Conservation (phyloP, 176 grass and related monocot species). For the Phoenix roebelenii region DNA sequence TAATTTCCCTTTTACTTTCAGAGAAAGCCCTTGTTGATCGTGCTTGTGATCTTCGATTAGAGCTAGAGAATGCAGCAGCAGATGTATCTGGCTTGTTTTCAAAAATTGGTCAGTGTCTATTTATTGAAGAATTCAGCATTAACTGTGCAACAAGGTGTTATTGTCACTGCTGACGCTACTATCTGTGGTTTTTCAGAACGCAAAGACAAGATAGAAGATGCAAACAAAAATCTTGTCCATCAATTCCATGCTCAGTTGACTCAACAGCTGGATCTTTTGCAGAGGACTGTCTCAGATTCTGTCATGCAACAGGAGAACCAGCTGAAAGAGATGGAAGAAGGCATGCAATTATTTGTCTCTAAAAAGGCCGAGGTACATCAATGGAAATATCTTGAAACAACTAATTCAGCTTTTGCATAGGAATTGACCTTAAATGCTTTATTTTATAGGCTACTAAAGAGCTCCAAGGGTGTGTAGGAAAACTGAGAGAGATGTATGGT, state of each 20-base stretch:
- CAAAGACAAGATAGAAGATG: slow-evolving; percentile 60
- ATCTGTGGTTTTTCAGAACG: slow-evolving; percentile 44
- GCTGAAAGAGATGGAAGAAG: slow-evolving; percentile 52
- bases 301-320: slow-evolving; percentile 60
- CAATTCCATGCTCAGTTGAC: slow-evolving; percentile 50
- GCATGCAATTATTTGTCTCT: slow-evolving; percentile 49
- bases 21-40: slow-evolving; percentile 56
- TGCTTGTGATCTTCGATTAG: slow-evolving; percentile 44
- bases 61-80: slow-evolving; percentile 47
- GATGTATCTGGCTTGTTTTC: slow-evolving; percentile 75
- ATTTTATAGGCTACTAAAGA: slow-evolving; percentile 34
- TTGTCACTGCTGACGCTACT: not conserved
- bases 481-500: slow-evolving; percentile 39
- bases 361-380: slow-evolving; percentile 47
- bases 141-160: not conserved
- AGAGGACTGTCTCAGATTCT: slow-evolving; percentile 51
- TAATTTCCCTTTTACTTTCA: slow-evolving; percentile 20
- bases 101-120: slow-evolving; percentile 52
- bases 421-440: not conserved
- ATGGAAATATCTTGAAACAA: no score
- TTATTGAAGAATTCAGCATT: not conserved
- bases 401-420: no score
- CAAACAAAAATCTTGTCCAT: slow-evolving; percentile 59
- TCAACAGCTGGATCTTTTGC: slow-evolving; percentile 49
- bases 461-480: slow-evolving; percentile 41